phyloP scores from a whole-genome alignment of 306 rosid species.

The Castanea mollissima region DNA sequence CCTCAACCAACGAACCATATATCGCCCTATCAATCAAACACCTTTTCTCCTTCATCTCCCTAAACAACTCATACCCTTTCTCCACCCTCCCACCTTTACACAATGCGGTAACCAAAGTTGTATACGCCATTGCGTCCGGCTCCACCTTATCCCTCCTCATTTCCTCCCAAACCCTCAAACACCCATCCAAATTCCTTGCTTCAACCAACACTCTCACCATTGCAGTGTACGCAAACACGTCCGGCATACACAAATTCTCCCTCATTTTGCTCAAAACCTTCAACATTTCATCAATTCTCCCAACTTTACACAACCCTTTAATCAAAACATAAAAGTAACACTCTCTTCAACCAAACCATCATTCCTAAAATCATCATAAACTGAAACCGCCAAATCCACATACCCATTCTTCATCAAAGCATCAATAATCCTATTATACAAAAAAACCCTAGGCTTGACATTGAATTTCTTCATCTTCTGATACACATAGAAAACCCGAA shows the following conservation, averaged over 20 bases:
- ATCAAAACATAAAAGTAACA: conserved; percentile 76
- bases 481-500: conserved; percentile 65
- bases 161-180: conserved; percentile 80
- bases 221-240: conserved; percentile 82
- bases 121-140: conserved; percentile 77
- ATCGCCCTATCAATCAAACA: conserved; percentile 72
- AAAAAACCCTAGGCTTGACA: conserved; percentile 68
- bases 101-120: conserved; percentile 59
- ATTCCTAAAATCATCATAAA: conserved; percentile 54
- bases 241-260: conserved; percentile 67
- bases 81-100: conserved; percentile 56
- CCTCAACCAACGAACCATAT: conserved; percentile 60
- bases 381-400: conserved; percentile 77
- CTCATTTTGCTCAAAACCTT: conserved; percentile 64
- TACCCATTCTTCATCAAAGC: conserved; percentile 96
- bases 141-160: conserved; percentile 63
- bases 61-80: conserved; percentile 65
- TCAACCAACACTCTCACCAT: conserved; percentile 54
- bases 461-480: conserved; percentile 80
- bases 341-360: conserved; percentile 75
- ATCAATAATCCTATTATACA: conserved; percentile 61
- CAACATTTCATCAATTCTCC: conserved; percentile 62
- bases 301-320: conserved; percentile 73
- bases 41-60: conserved; percentile 78
- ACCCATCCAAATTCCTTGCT: conserved; percentile 59